These are phyloP conservation scores for Aspergillus carlsbadensis DNA, from an alignment of 495 filamentous ascomycete genomes.

Conservation along the genomic window DNA sequence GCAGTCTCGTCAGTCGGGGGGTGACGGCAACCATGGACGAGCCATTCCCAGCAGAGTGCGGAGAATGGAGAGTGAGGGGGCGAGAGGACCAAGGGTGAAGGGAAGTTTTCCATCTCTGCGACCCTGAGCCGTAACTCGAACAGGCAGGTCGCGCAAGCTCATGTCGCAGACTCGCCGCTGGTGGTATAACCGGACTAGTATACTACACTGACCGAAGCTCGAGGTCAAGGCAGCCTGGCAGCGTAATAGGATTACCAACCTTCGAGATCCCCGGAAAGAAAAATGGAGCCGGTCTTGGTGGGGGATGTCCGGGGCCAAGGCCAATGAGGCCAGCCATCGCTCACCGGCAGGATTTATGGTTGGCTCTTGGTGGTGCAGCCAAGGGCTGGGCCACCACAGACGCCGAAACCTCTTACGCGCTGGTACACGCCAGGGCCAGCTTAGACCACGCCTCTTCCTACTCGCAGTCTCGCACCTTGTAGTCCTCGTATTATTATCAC, in stretches of 20 bases:
- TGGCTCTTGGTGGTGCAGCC: conserved; percentile 3
- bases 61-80: neutral
- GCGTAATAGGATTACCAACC: conserved; percentile 2
- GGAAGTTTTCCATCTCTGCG: neutral
- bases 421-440: too few species aligned
- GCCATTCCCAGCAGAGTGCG: neutral
- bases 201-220: neutral
- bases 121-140: neutral
- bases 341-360: conserved; percentile 12
- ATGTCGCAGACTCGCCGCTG: neutral
- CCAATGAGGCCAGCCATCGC: conserved; percentile 6
- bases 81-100: neutral
- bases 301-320: conserved; percentile 7
- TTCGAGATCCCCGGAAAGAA: conserved; percentile 13
- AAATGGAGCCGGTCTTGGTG: neutral
- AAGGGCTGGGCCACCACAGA: neutral
- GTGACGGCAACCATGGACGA: neutral
- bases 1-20: neutral
- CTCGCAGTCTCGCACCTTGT: too few species aligned
- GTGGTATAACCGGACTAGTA: neutral
- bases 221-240: neutral
- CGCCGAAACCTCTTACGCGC: neutral
- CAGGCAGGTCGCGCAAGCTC: neutral
- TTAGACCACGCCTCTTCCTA: too few species aligned
- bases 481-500: too few species aligned